A percentile compares a stretch with the other conserved stretches of the same genome.
Conservation (phyloP, 164 flowering plant species). For the Vitis cinerea region DNA sequence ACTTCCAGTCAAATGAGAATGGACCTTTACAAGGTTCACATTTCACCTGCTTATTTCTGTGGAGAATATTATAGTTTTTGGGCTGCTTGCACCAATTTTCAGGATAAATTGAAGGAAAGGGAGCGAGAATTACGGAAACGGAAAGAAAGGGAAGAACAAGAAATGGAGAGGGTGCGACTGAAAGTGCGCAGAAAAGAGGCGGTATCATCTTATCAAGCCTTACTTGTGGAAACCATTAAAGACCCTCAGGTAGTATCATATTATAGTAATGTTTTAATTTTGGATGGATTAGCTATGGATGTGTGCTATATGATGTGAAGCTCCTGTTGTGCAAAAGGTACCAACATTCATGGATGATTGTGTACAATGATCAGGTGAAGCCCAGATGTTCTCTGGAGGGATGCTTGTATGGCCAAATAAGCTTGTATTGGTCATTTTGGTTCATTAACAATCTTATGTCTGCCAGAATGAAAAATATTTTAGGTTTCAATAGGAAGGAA, state of each 20-base stretch:
- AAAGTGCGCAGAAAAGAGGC: slow-evolving; percentile 94
- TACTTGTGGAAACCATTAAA: slow-evolving; percentile 89
- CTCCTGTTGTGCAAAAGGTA: too few relatives aligned
- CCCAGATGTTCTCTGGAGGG: too few relatives aligned
- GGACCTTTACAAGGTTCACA: background rate
- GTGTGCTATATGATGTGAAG: too few relatives aligned
- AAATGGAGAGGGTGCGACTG: slow-evolving; percentile 86
- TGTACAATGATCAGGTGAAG: too few relatives aligned
- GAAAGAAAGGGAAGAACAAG: slow-evolving; percentile 97
- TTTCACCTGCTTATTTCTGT: background rate
- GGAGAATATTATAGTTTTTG: background rate
- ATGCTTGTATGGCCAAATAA: too few relatives aligned
- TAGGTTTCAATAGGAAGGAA: too few relatives aligned
- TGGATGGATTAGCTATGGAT: too few relatives aligned
- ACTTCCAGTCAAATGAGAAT: background rate
- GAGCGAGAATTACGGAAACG: slow-evolving; percentile 88
- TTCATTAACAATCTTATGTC: too few relatives aligned
- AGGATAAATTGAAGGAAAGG: slow-evolving; percentile 95
- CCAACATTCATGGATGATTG: too few relatives aligned
- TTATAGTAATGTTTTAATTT: too few relatives aligned
- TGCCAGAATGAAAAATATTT: too few relatives aligned
- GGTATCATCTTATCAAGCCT: slow-evolving; percentile 86
- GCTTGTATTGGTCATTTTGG: too few relatives aligned
- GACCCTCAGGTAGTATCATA: slow-evolving; percentile 70
- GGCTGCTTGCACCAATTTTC: slow-evolving; percentile 13